phyloP scores from a whole-genome alignment of 176 grass and related monocot species.

The Oryza glumipatula region DNA sequence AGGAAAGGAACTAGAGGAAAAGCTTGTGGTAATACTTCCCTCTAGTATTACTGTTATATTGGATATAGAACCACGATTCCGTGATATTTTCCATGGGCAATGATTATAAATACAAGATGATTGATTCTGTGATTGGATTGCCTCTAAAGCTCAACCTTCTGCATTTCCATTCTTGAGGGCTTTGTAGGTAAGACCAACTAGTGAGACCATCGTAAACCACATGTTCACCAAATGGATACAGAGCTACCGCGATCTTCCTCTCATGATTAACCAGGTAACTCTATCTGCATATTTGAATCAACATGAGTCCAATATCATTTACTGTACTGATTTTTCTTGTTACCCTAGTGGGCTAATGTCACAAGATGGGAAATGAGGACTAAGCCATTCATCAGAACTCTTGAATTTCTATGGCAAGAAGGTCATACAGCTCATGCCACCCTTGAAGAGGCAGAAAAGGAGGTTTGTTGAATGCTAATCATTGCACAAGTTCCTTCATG shows the following conservation, averaged over 20 bases:
- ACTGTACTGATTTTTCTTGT: slow-evolving; percentile 25
- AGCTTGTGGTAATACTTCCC: slow-evolving; percentile 79
- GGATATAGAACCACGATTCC: neutral
- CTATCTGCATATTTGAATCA: slow-evolving; percentile 24
- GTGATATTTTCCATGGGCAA: neutral
- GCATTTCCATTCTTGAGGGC: slow-evolving; percentile 70
- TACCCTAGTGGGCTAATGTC: slow-evolving; percentile 89
- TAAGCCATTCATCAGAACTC: slow-evolving; percentile 94
- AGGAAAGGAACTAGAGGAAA: slow-evolving; percentile 98
- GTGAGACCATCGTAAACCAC: slow-evolving; percentile 99
- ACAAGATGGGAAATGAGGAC: slow-evolving; percentile 99
- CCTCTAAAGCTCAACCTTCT: slow-evolving; percentile 50
- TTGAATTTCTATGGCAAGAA: slow-evolving; percentile 99
- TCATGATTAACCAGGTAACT: slow-evolving; percentile 96
- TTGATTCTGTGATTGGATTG: slow-evolving; percentile 27
- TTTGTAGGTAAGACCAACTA: slow-evolving; percentile 98
- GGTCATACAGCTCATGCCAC: slow-evolving; percentile 98
- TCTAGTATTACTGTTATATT: slow-evolving; percentile 32
- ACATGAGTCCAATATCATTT: slow-evolving; percentile 1
- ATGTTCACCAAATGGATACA: slow-evolving; percentile 99
- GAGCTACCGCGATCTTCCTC: slow-evolving; percentile 95
- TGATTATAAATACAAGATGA: slow-evolving; percentile 22
- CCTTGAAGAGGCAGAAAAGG: slow-evolving; percentile 84
- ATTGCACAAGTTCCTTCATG: slow-evolving; percentile 28
- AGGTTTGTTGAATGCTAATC: slow-evolving; percentile 52